Conservation (phyloP, 331 rosid genomes). For the Saraca asoca region DNA sequence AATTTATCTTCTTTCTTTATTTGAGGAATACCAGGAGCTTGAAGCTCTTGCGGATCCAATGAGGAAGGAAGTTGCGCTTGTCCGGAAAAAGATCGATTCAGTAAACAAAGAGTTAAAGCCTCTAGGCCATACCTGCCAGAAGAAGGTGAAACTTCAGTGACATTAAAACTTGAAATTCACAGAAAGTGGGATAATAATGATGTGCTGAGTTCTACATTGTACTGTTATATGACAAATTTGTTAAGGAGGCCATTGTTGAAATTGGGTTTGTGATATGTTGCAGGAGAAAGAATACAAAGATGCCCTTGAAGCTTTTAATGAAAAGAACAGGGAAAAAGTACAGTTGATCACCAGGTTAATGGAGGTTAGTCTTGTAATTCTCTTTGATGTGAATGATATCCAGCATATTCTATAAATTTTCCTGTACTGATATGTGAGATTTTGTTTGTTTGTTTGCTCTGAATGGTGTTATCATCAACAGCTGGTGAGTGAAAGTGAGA, state of each 20-base stretch:
- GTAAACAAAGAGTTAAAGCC: slow-evolving; percentile 81
- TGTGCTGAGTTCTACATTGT: background rate
- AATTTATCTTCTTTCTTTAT: slow-evolving; percentile 29
- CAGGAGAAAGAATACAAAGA: slow-evolving; percentile 94
- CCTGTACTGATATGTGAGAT: slow-evolving; percentile 7
- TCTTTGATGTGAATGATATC: slow-evolving; percentile 1
- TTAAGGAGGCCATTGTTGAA: background rate
- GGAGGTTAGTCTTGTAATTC: slow-evolving; percentile 60
- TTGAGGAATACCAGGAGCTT: slow-evolving; percentile 63
- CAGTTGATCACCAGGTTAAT: slow-evolving; percentile 69
- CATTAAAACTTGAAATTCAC: slow-evolving; percentile 8
- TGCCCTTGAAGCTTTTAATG: slow-evolving; percentile 69
- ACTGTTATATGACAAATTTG: background rate
- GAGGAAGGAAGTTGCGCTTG: slow-evolving; percentile 79
- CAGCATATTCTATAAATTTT: background rate
- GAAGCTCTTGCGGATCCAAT: slow-evolving; percentile 86
- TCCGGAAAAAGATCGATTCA: slow-evolving; percentile 73
- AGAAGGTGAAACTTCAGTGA: slow-evolving; percentile 55
- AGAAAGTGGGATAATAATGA: slow-evolving; percentile 2
- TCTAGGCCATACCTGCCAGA: slow-evolving; percentile 78
- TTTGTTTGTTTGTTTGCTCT: background rate
- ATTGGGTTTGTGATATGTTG: slow-evolving; percentile 22
- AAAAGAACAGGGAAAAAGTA: slow-evolving; percentile 79
- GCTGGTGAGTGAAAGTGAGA: slow-evolving; percentile 83
- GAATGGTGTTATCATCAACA: slow-evolving; percentile 38